Evolutionary conservation across 345 rosid species (phyloP), one percentile per base, ranked within the genome.

Genomic region (Cochlearia excelsa): DNA sequence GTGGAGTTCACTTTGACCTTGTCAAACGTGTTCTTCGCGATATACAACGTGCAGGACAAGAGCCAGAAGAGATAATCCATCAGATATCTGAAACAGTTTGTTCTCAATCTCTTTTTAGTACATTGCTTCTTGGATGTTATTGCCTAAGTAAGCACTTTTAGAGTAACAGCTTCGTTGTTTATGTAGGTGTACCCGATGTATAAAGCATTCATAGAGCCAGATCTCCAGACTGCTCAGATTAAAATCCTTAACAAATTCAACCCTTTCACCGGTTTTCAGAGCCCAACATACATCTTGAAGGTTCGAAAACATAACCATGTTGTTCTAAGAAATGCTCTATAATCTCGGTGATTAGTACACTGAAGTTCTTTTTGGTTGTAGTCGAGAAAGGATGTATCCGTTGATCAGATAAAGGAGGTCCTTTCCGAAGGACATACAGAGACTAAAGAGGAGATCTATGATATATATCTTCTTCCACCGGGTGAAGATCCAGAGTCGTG

Each of bases 1-100:
- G 99, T 51, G 99, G 97, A 7, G 92, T 94, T 74, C 99, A 94
- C 72, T 94, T 94, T 82, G 99, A 94, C 64, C 99, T 94, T 62
- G 99, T 94, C 55, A 94, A 94, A 75, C 80, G 97, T 52, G 99
- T 90, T 69, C 79, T 94, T 55, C 81, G 96, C 61, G 99, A 94
- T 68, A 94, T 94, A 73, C 97, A 94, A 57, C 95, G 97, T 55
- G 99, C 90, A 79, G 90, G 95, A 9, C 97, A 90, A 80, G 88
- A 87, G 79, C 97, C 99, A 29, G 92, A 87, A 74, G 97, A 94
- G 80, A 94, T 93, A 39, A 90, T 93, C 66, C 88, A 93, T 59
- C 97, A 94, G 76, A 94, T 94, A 74, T 94, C 99, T 69, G 99
- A 94, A 79, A 90, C 97, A 68, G 99, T 90, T 59, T 52, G 80